phyloP scores from a whole-genome alignment of 2,329 filamentous ascomycete genomes.

The Mariannaea elegans region DNA sequence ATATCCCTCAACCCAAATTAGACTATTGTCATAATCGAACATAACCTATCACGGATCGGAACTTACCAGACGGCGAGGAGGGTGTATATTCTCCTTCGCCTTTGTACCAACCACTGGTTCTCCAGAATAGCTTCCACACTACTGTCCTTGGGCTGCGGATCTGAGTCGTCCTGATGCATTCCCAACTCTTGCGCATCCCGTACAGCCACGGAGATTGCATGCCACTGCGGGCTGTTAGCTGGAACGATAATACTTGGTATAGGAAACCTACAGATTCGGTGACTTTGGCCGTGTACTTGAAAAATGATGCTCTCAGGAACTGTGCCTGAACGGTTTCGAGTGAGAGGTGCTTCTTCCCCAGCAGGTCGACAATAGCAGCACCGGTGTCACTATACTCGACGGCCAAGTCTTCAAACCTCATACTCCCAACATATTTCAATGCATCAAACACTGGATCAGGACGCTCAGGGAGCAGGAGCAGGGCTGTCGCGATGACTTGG shows the following conservation, averaged over 20 bases:
- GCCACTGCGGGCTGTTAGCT: conserved; percentile 54
- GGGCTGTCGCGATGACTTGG: conserved; percentile 63
- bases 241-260: not conserved
- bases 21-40: not conserved
- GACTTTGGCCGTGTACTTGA: conserved; percentile 68
- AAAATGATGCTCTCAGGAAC: conserved; percentile 63
- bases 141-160: conserved; percentile 57
- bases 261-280: conserved; percentile 58
- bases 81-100: conserved; percentile 64
- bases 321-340: conserved; percentile 65
- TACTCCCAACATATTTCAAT: conserved; percentile 66
- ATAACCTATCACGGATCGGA: not conserved
- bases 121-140: conserved; percentile 60
- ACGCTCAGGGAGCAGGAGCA: conserved; percentile 61
- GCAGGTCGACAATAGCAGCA: conserved; percentile 59
- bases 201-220: conserved; percentile 64
- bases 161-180: conserved; percentile 62
- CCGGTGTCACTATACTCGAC: conserved; percentile 69
- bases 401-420: conserved; percentile 69
- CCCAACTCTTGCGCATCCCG: conserved; percentile 71
- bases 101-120: conserved; percentile 67
- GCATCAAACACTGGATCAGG: conserved; percentile 60
- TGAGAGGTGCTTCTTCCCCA: conserved; percentile 66
- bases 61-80: conserved; percentile 55
- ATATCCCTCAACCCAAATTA: conserved; percentile 56